Evolutionary conservation across 805 yeast species (phyloP), one percentile per base, ranked within the genome.

Genomic region (Candida khao-thaluensis): DNA sequence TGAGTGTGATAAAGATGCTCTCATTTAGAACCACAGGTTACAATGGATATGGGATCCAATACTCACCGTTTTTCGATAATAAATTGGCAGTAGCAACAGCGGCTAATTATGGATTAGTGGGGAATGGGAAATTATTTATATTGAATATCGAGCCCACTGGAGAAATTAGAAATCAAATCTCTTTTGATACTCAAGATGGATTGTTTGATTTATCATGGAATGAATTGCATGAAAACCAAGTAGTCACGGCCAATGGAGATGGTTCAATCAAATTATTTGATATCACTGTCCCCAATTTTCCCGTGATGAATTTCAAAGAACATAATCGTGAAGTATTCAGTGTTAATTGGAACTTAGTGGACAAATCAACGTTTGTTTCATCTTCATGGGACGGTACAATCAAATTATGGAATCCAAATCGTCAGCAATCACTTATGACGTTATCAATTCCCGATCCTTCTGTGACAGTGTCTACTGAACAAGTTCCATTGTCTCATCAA

Each of bases 351-450:
- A 83, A 81, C 54, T 56, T 82, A 43, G 75, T 79, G 3, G 83
- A 81, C 46, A 85, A 88, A 61, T 54, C 73, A 4, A 69, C 68
- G 12, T 86, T 91, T 60, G 79, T 83, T 27, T 74, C 91, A 14
- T 76, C 90, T 18, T 83, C 95, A 7, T 91, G 98, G 98, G 98
- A 91, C 59, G 96, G 97, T 0, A 67, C 84, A 0, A 75, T 90
- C 26, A 87, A 86, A 59, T 54, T 87, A 7, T 86, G 95, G 95
- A 60, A 81, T 0, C 89, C 93, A 0, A 59, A 60, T 27, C 66
- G 89, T 41, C 63, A 59, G 20, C 64, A 70, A 14, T 77, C 88
- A 17, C 45, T 86, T 40, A 34, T 79, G 41, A 82, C 90, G 0
- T 64, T 87, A 30, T 37, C 33, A 12, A 11, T 27, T 5, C 38